phyloP scores from a whole-genome alignment of 2,329 filamentous ascomycete genomes.

The Microascus cirrosus region DNA sequence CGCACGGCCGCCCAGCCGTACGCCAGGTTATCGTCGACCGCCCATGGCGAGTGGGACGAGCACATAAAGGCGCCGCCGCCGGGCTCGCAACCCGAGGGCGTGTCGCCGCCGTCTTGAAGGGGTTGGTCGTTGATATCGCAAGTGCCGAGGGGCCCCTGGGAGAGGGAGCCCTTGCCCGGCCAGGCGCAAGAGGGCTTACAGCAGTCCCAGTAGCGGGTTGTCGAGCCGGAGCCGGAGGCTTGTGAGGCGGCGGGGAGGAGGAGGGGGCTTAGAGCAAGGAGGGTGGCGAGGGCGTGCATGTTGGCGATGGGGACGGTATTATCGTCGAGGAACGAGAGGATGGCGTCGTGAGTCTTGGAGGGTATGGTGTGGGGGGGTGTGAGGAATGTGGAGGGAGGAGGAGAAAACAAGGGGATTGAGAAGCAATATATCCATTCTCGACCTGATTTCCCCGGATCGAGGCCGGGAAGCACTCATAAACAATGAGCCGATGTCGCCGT shows the following conservation, averaged over 20 bases:
- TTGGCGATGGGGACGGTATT: neutral
- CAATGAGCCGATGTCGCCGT: neutral
- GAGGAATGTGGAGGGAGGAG: neutral
- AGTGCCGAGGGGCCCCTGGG: constrained; percentile 36
- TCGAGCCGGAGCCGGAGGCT: constrained; percentile 1
- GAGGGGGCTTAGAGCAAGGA: constrained; percentile 7
- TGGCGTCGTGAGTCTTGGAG: neutral
- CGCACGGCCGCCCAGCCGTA: constrained; percentile 56
- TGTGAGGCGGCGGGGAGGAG: neutral
- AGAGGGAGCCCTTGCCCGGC: constrained; percentile 39
- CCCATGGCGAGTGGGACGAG: constrained; percentile 50
- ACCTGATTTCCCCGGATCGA: neutral
- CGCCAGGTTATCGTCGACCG: constrained; percentile 42
- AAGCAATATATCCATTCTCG: neutral
- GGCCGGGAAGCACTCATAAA: neutral
- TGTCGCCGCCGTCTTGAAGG: constrained; percentile 34
- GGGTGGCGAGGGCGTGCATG: constrained; percentile 4
- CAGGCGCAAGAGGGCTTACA: constrained; percentile 60
- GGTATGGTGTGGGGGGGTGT: neutral
- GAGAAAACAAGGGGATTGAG: neutral
- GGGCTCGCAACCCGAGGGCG: constrained; percentile 32
- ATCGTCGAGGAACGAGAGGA: neutral
- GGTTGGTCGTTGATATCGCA: constrained; percentile 45
- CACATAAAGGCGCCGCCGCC: constrained; percentile 46
- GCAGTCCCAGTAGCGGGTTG: constrained; percentile 47